Percentiles rank a stretch among this genome's conserved stretches.
Evolutionary conservation across 2,329 filamentous ascomycete species (phyloP).

Genomic region (Aulographum hederae): DNA sequence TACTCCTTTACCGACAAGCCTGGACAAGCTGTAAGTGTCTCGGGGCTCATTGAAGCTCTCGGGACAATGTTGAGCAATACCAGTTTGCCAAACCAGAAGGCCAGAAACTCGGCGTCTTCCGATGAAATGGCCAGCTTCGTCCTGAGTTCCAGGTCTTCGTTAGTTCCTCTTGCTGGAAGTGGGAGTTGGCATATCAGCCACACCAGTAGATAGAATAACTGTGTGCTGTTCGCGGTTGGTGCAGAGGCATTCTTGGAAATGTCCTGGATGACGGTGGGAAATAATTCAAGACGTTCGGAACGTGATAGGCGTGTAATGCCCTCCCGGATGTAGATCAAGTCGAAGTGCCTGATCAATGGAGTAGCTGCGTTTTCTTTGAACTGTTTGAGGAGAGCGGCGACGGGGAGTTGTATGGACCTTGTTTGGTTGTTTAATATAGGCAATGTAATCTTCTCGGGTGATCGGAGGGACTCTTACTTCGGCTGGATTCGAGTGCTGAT

Average conservation of each 20-base stretch:
- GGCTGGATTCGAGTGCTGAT: conserved; percentile 46
- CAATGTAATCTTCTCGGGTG: not conserved
- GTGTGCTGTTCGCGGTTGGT: conserved; percentile 36
- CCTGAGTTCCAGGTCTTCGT: conserved; percentile 56
- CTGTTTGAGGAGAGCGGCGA: conserved; percentile 68
- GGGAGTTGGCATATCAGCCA: conserved; percentile 53
- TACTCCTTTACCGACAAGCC: conserved; percentile 50
- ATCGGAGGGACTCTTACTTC: no score
- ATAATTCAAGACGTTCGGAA: conserved; percentile 47
- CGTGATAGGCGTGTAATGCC: conserved; percentile 46
- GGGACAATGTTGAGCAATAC: conserved; percentile 41
- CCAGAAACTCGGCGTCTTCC: conserved; percentile 56
- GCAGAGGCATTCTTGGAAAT: conserved; percentile 42
- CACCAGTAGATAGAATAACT: conserved; percentile 68
- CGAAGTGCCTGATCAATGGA: conserved; percentile 67
- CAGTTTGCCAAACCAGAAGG: conserved; percentile 59
- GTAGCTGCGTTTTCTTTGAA: conserved; percentile 59
- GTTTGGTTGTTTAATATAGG: conserved; percentile 6
- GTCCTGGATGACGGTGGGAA: conserved; percentile 41
- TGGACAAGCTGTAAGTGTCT: conserved; percentile 24
- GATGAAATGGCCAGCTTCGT: conserved; percentile 46
- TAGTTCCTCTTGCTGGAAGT: conserved; percentile 58
- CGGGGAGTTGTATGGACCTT: conserved; percentile 58
- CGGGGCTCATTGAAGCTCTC: no score
- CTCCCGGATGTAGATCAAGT: conserved; percentile 77